Evolutionary conservation across 83 land plant genomes (phyloP).

Genomic region (Isoetes engelmannii): DNA sequence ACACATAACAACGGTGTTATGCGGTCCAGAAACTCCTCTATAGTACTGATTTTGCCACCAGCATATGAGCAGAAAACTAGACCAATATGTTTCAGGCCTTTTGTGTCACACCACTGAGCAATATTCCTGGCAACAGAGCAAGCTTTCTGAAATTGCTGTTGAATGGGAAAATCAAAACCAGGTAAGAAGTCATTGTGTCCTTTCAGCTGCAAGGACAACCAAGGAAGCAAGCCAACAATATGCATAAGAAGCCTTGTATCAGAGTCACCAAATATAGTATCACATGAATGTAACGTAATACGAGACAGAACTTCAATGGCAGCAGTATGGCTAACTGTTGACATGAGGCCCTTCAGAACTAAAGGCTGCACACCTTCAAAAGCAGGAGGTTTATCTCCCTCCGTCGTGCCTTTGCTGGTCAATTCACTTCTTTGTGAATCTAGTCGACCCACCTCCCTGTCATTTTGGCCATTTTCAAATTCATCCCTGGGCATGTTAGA

Average conservation of each 20-base stretch:
- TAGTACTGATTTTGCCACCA: constrained; percentile 51
- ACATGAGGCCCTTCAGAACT: constrained; percentile 97
- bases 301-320: constrained; percentile 92
- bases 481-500: constrained; percentile 96
- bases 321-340: constrained; percentile 81
- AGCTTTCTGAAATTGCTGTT: constrained; percentile 88
- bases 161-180: constrained; percentile 56
- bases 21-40: constrained; percentile 60
- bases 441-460: constrained; percentile 37
- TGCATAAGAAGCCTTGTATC: constrained; percentile 92
- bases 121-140: constrained; percentile 83
- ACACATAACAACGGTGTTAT: constrained; percentile 65
- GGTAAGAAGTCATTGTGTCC: constrained; percentile 31
- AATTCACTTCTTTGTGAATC: constrained; percentile 52
- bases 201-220: constrained; percentile 86
- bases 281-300: constrained; percentile 86
- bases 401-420: constrained; percentile 1
- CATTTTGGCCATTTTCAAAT: constrained; percentile 44
- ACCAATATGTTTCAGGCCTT: constrained; percentile 59
- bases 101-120: constrained; percentile 79
- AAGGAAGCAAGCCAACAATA: constrained; percentile 88
- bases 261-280: constrained; percentile 81
- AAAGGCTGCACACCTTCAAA: constrained; percentile 99
- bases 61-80: constrained; percentile 71
- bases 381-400: constrained; percentile 56